Evolutionary conservation across 768 basidiomycete genomes (phyloP), one percentile per base, ranked within the genome.

Genomic region (Kwoniella shandongensis): DNA sequence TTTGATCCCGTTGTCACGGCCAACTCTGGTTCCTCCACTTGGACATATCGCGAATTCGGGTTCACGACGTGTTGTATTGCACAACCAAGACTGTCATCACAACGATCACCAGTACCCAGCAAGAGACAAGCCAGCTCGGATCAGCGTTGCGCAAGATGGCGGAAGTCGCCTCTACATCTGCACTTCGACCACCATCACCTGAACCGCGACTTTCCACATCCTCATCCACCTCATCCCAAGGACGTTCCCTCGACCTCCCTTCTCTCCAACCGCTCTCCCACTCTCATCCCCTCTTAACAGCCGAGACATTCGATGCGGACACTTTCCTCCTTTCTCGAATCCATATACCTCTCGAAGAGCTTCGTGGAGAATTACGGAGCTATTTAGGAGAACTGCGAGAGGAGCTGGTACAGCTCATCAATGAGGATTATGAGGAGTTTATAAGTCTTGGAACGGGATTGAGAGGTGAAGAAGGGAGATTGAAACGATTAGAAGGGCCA

Each of bases 401-500:
- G 74, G 94, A 96, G 74, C 82, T 99, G 32, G 91, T 98, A 27
- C 86, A 86, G 69, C 84, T 98, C 69, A 96, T 98, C 74, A 98
- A 99, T 77, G 88, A 91, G 66, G 96, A 98, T 78, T 99, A 98
- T 70, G 92, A 92, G 75, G 92, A 92, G 13, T 99, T 98, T 74
- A 94, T 98, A 69, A 91, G 89, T 66, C 81, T 99, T 27, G 93
- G 93, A 62, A 92, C 93, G 2, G 91, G 97, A 67, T 75, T 98
- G 62, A 83, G 86, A 63, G 91, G 88, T 41, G 93, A 97, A 77
- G 88, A 88, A 2, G 80, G 81, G 36, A 81, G 90, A 62, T 74
- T 94, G 65, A 81, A 82, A 56, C 79, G 82, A 56, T 72, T 99
- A 55, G 85, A 85, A 63, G 76, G 75, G 23, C 93, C 94, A 0